Evolutionary conservation across 371 early-diverging fungal genomes (phyloP).

Genomic region (Mortierella sp.): DNA sequence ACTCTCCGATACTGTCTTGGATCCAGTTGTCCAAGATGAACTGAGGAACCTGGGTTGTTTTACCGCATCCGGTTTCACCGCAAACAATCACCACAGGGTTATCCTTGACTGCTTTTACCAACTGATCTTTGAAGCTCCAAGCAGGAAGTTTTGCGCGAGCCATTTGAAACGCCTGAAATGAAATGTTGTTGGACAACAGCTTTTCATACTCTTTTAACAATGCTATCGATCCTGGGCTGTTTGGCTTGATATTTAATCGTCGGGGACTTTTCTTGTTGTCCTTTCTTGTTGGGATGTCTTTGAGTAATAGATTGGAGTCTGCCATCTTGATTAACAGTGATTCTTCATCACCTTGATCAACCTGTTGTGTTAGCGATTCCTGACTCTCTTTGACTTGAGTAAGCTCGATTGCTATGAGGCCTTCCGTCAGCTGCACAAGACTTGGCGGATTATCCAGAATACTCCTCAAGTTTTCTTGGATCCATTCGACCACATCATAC

Average conservation of each 20-base stretch:
- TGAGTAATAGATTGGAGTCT: slow-evolving; percentile 14
- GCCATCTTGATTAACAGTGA: slow-evolving; percentile 19
- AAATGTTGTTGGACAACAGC: slow-evolving; percentile 51
- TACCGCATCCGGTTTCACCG: slow-evolving; percentile 90
- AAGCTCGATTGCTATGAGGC: slow-evolving; percentile 49
- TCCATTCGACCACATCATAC: slow-evolving; percentile 76
- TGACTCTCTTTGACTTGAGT: slow-evolving; percentile 37
- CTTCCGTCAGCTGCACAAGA: slow-evolving; percentile 65
- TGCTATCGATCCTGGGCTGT: slow-evolving; percentile 43
- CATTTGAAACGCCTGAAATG: slow-evolving; percentile 66
- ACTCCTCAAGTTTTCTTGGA: slow-evolving; percentile 69
- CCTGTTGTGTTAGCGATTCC: slow-evolving; percentile 28
- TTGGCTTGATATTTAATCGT: slow-evolving; percentile 46
- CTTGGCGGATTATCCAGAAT: slow-evolving; percentile 75
- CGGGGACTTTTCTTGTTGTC: slow-evolving; percentile 17
- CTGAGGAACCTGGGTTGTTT: slow-evolving; percentile 92
- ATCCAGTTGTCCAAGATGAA: slow-evolving; percentile 85
- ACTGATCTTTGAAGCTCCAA: slow-evolving; percentile 64
- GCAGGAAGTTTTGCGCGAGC: slow-evolving; percentile 77
- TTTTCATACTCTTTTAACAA: slow-evolving; percentile 45
- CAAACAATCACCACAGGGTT: slow-evolving; percentile 80
- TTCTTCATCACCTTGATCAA: slow-evolving; percentile 9
- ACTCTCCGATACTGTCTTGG: slow-evolving; percentile 60
- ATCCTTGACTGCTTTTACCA: slow-evolving; percentile 65
- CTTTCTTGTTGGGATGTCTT: slow-evolving; percentile 2